phyloP scores from a whole-genome alignment of 352 stramenopile genomes.

The Achlya hypogyna region DNA sequence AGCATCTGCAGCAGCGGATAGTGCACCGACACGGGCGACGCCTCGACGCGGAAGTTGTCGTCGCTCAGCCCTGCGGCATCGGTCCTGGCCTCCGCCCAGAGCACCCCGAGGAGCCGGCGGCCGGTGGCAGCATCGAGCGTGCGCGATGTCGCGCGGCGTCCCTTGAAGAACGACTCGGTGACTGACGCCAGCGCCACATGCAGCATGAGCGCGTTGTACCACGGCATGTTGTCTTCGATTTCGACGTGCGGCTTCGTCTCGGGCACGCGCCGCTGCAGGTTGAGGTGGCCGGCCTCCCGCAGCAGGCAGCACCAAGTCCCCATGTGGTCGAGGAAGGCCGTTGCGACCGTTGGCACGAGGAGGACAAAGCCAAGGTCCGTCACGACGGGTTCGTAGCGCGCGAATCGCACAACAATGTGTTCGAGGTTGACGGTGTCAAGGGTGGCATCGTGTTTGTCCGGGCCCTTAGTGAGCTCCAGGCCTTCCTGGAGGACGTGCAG shows the following conservation, averaged over 20 bases:
- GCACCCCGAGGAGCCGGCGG: background rate
- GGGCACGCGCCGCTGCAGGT: background rate
- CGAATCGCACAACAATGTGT: slow-evolving; percentile 14
- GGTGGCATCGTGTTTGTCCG: background rate
- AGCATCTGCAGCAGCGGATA: slow-evolving; percentile 83
- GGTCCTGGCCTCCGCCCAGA: background rate
- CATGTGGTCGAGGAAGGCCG: background rate
- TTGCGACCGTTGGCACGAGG: slow-evolving; percentile 2
- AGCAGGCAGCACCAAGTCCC: background rate
- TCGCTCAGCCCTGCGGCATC: background rate
- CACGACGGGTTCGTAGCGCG: slow-evolving; percentile 5
- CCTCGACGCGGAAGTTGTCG: slow-evolving; percentile 52
- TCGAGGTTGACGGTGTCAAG: background rate
- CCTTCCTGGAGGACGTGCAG: slow-evolving; percentile 65
- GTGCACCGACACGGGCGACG: slow-evolving; percentile 81
- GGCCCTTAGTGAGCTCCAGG: slow-evolving; percentile 49
- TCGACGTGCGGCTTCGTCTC: slow-evolving; percentile 3
- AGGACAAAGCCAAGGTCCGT: slow-evolving; percentile 4
- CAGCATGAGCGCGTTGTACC: slow-evolving; percentile 9
- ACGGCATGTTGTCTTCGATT: slow-evolving; percentile 14
- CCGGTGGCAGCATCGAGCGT: background rate
- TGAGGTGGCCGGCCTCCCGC: background rate
- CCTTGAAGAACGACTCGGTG: slow-evolving; percentile 3
- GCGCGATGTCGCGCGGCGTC: background rate
- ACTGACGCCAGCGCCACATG: background rate